Conservation (phyloP, 805 yeast genomes). For the Schizosaccharomyces japonicus region DNA sequence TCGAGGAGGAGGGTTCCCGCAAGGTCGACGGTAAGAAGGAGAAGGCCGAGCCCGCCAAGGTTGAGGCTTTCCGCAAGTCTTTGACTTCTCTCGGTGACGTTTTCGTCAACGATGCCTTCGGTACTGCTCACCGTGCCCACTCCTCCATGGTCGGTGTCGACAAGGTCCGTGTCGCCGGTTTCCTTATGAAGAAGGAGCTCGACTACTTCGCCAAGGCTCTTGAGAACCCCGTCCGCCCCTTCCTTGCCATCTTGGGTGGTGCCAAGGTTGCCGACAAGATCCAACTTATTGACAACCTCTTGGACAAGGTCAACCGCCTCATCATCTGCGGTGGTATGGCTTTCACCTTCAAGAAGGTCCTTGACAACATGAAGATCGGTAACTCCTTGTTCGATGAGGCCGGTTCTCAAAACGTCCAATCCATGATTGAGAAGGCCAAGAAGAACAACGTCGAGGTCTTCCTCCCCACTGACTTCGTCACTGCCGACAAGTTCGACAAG, state of each 20-base stretch:
- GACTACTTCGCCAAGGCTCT: conserved; percentile 93
- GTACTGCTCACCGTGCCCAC: conserved; percentile 99
- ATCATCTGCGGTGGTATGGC: conserved; percentile 99
- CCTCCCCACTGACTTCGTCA: conserved; percentile 85
- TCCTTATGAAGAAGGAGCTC: conserved; percentile 93
- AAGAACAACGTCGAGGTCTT: conserved; percentile 80
- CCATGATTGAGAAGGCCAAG: conserved; percentile 87
- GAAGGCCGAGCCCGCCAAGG: conserved; percentile 73
- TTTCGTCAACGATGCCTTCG: conserved; percentile 91
- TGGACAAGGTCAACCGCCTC: conserved; percentile 83
- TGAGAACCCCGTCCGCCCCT: conserved; percentile 94
- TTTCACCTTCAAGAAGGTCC: conserved; percentile 89
- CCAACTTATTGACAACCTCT: conserved; percentile 77
- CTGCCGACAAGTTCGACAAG: conserved; percentile 81
- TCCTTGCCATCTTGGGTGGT: conserved; percentile 96
- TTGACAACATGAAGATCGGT: conserved; percentile 70
- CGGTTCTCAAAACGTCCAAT: conserved; percentile 86
- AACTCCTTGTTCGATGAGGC: conserved; percentile 76
- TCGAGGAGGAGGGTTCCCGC: conserved; percentile 73
- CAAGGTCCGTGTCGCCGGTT: conserved; percentile 94
- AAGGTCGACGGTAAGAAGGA: conserved; percentile 76
- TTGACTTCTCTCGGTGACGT: conserved; percentile 88
- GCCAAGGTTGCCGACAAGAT: conserved; percentile 98
- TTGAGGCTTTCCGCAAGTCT: conserved; percentile 66
- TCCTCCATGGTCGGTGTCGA: conserved; percentile 97